Evolutionary conservation across 1,139 yeast genomes (phyloP).

Genomic region (Hyphopichia wangnamkhiaoensis): DNA sequence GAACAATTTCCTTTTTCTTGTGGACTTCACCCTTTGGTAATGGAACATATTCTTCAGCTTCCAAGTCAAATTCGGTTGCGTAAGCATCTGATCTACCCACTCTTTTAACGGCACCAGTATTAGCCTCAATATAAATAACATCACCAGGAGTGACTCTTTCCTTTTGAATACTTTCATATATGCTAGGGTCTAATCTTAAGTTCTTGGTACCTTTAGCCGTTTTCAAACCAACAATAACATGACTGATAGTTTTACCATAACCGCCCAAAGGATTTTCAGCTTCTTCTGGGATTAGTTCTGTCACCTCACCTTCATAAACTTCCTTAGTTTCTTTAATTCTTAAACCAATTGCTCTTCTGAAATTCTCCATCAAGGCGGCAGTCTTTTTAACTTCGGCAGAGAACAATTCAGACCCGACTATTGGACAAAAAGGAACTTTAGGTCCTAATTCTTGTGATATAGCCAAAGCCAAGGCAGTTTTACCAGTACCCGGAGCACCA

Average conservation of each 20-base stretch:
- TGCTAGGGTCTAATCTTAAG: conserved; percentile 89
- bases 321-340: conserved; percentile 97
- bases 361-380: conserved; percentile 95
- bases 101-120: conserved; percentile 95
- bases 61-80: conserved; percentile 96
- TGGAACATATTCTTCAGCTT: conserved; percentile 98
- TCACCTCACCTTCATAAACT: conserved; percentile 97
- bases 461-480: conserved; percentile 94
- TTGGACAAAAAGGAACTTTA: conserved; percentile 96
- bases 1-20: conserved; percentile 96
- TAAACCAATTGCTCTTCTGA: conserved; percentile 93
- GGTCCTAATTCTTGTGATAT: conserved; percentile 97
- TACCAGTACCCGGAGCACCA: conserved; percentile 98
- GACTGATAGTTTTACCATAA: conserved; percentile 93
- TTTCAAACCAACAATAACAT: conserved; percentile 91
- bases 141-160: conserved; percentile 95
- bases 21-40: conserved; percentile 98
- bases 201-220: conserved; percentile 96
- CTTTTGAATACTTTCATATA: conserved; percentile 93
- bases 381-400: conserved; percentile 99
- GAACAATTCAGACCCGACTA: conserved; percentile 92
- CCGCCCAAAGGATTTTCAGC: conserved; percentile 97
- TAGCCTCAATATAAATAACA: conserved; percentile 94
- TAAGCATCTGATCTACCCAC: conserved; percentile 98
- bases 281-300: conserved; percentile 95